These are phyloP conservation scores for Elsinoe arachidis DNA, from an alignment of 2,329 filamentous ascomycete species.

Conservation along the genomic window DNA sequence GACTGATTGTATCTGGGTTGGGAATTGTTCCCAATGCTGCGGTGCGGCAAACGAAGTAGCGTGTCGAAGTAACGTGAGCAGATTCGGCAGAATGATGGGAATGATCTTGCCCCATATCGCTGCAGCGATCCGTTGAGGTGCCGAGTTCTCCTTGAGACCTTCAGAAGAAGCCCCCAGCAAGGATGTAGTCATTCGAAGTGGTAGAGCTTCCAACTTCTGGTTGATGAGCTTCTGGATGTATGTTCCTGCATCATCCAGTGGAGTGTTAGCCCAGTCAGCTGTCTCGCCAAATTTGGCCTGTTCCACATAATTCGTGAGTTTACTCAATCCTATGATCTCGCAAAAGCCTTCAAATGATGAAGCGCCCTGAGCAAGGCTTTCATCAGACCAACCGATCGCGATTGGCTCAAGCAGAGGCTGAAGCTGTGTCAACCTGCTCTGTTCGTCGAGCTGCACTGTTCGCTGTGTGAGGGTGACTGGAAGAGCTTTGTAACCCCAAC, in stretches of 20 bases:
- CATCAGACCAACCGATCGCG: constrained; percentile 67
- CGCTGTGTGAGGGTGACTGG: constrained; percentile 91
- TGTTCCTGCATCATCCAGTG: constrained; percentile 67
- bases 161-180: constrained; percentile 91
- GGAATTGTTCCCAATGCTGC: constrained; percentile 69
- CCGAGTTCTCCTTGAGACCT: constrained; percentile 65
- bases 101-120: constrained; percentile 79
- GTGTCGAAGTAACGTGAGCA: constrained; percentile 78
- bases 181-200: constrained; percentile 79
- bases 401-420: constrained; percentile 74
- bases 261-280: constrained; percentile 71
- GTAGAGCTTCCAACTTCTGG: constrained; percentile 39
- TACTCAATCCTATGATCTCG: constrained; percentile 66
- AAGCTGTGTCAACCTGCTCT: constrained; percentile 63
- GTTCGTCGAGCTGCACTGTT: constrained; percentile 62
- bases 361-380: constrained; percentile 59
- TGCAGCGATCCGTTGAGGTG: constrained; percentile 66
- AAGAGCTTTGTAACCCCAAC: constrained; percentile 80
- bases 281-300: constrained; percentile 64
- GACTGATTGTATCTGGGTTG: constrained; percentile 64
- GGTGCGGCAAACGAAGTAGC: constrained; percentile 88
- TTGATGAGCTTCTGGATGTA: constrained; percentile 8
- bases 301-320: constrained; percentile 70
- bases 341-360: constrained; percentile 72
- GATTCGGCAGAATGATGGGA: constrained; percentile 70